phyloP scores from a whole-genome alignment of 2,329 filamentous ascomycete genomes.

The Endoconidiophora polonica region DNA sequence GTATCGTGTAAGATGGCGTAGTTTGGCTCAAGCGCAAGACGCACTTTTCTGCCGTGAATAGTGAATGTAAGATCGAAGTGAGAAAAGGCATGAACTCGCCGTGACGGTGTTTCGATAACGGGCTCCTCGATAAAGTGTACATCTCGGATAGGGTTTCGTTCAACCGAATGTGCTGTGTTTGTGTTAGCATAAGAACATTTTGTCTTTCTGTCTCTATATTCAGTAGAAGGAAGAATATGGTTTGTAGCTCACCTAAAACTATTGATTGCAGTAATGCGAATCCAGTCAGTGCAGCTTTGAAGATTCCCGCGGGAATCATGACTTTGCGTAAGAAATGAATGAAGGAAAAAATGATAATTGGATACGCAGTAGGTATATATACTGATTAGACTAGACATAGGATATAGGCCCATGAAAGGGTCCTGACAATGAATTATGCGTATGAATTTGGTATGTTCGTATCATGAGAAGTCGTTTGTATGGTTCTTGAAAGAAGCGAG shows the following conservation, averaged over 20 bases:
- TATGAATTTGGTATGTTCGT: too few relatives aligned
- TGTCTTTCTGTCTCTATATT: neutral
- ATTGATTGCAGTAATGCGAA: conserved; percentile 9
- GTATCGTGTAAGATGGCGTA: conserved; percentile 71
- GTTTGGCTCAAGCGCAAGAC: conserved; percentile 73
- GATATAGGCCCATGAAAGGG: too few relatives aligned
- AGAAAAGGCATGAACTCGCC: conserved; percentile 64
- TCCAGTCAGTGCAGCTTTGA: conserved; percentile 3
- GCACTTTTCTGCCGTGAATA: conserved; percentile 55
- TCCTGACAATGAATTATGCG: too few relatives aligned
- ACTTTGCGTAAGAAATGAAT: neutral
- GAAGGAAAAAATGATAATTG: neutral
- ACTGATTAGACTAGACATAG: neutral
- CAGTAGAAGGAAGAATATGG: neutral
- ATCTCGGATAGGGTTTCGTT: conserved; percentile 60
- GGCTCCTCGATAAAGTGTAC: conserved; percentile 59
- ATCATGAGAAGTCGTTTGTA: too few relatives aligned
- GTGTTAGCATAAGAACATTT: conserved; percentile 1
- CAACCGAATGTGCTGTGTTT: conserved; percentile 47
- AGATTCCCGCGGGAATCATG: conserved; percentile 3
- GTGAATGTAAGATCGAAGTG: conserved; percentile 74
- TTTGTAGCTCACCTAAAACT: conserved; percentile 6
- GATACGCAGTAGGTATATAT: neutral
- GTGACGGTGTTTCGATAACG: conserved; percentile 60
- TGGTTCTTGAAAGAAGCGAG: too few relatives aligned